These are phyloP conservation scores for Parmelia sp. DNA, from an alignment of 495 filamentous ascomycete genomes.

Conservation along the genomic window DNA sequence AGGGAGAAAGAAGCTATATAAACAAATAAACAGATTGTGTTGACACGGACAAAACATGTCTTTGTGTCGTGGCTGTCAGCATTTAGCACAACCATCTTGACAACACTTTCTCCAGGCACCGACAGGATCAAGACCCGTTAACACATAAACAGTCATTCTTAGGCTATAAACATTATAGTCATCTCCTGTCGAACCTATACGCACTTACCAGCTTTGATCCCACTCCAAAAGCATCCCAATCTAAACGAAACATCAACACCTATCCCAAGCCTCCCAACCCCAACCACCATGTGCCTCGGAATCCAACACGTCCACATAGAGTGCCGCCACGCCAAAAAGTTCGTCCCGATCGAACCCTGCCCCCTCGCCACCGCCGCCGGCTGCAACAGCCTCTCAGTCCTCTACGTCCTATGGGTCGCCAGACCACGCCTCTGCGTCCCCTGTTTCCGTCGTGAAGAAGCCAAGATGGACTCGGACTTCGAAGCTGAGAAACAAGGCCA, in stretches of 20 bases:
- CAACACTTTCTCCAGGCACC: not conserved
- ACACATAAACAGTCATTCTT: not conserved
- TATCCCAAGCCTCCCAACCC: too few relatives aligned
- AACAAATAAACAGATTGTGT: not conserved
- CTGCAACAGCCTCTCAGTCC: not conserved
- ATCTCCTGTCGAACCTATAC: not conserved
- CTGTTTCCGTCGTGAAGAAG: not conserved
- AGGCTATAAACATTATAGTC: too few relatives aligned
- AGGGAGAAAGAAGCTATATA: too few relatives aligned
- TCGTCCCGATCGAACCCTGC: not conserved
- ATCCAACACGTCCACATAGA: not conserved
- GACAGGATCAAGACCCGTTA: not conserved
- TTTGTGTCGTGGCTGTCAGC: not conserved
- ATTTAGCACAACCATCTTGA: not conserved
- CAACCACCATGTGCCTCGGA: not conserved
- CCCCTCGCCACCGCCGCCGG: fast-evolving
- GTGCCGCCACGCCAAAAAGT: not conserved
- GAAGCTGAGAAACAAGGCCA: not conserved
- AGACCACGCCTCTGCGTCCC: not conserved
- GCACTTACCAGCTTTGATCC: not conserved
- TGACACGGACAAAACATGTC: not conserved
- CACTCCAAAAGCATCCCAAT: not conserved
- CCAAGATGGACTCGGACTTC: not conserved
- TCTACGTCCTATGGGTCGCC: not conserved
- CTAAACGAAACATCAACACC: not conserved